Evolutionary conservation across 129 eudicot species (phyloP).

Genomic region (Tagetes patula): DNA sequence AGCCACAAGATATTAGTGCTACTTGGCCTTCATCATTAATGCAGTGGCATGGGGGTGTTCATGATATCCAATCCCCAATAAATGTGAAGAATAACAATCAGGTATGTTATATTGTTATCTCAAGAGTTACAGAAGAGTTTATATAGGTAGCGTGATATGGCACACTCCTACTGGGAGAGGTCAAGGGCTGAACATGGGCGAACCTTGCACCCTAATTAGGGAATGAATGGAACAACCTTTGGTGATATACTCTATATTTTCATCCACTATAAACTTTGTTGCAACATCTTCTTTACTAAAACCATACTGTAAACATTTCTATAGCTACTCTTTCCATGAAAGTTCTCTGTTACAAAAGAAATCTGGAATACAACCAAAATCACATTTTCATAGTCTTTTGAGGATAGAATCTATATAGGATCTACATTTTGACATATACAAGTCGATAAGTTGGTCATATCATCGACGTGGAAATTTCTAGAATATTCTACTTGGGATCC

Average conservation of each 20-base stretch:
- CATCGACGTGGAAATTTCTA: slow-evolving; percentile 10
- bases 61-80: slow-evolving; percentile 35
- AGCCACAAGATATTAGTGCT: slow-evolving; percentile 37
- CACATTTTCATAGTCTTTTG: background rate
- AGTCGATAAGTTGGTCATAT: slow-evolving; percentile 7
- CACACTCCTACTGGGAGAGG: too few relatives aligned
- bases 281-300: background rate
- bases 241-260: too few relatives aligned
- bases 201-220: too few relatives aligned
- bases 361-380: background rate
- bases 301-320: background rate
- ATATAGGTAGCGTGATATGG: too few relatives aligned
- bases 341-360: slow-evolving; percentile 6
- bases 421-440: slow-evolving; percentile 16
- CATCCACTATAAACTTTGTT: too few relatives aligned
- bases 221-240: too few relatives aligned
- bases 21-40: slow-evolving; percentile 38
- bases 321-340: background rate
- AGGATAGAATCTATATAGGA: background rate
- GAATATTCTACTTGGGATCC: slow-evolving; percentile 15
- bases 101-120: slow-evolving; percentile 35
- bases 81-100: slow-evolving; percentile 42
- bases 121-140: too few relatives aligned
- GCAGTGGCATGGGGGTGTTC: slow-evolving; percentile 44
- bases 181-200: too few relatives aligned